Percentiles rank a stretch among this genome's conserved stretches.
phyloP scores from a whole-genome alignment of 192 early-diverging fungal species.

The Pilobolus umbonatus region DNA sequence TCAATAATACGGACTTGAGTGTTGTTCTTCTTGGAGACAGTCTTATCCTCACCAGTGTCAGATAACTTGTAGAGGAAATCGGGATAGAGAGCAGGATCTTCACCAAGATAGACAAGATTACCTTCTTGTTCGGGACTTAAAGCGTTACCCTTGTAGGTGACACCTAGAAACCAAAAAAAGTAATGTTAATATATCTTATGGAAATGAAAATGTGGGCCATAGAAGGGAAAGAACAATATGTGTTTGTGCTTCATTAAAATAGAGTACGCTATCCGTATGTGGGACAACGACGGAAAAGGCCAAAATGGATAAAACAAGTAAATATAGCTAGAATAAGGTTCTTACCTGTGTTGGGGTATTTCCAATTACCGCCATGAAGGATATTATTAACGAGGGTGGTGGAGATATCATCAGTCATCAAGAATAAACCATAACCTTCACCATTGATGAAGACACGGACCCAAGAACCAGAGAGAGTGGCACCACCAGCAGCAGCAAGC shows the following conservation, averaged over 20 bases:
- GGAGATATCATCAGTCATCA: conserved; percentile 41
- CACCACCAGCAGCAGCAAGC: conserved; percentile 38
- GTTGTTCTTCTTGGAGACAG: conserved; percentile 5
- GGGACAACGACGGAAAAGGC: too few species aligned
- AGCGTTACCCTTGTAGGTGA: conserved; percentile 27
- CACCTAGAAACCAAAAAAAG: conserved; percentile 3
- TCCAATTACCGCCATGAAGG: conserved; percentile 18
- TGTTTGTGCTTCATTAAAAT: too few species aligned
- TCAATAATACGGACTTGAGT: conserved; percentile 17
- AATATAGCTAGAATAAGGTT: not conserved
- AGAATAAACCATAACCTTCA: conserved; percentile 37
- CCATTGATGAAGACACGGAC: conserved; percentile 44
- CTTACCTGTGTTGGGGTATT: conserved; percentile 7
- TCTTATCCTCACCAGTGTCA: conserved; percentile 20
- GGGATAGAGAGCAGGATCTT: conserved; percentile 15
- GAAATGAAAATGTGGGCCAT: too few species aligned
- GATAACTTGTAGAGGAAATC: conserved; percentile 19
- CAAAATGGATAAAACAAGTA: not conserved
- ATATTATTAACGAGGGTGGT: conserved; percentile 22
- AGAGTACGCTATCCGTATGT: too few species aligned
- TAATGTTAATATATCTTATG: not conserved
- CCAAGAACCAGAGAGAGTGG: conserved; percentile 38
- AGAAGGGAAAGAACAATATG: too few species aligned
- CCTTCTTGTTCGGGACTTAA: conserved; percentile 17
- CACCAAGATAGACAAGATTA: conserved; percentile 20